These are phyloP conservation scores for Ophiosphaerella herpotricha DNA, from an alignment of 2,329 filamentous ascomycete genomes.

Conservation along the genomic window DNA sequence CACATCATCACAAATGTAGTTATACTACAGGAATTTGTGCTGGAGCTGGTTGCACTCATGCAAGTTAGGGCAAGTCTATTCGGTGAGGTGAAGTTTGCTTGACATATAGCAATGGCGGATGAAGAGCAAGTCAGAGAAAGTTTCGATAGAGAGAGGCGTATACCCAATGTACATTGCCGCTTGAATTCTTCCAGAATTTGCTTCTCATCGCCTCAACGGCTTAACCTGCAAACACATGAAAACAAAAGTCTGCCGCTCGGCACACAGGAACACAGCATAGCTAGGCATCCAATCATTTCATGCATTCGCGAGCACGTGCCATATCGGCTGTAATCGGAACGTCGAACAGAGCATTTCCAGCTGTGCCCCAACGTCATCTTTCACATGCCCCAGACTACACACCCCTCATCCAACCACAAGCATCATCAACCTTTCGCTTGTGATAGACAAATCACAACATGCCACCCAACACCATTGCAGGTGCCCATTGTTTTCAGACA, in stretches of 20 bases:
- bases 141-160: constrained; percentile 2
- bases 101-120: constrained; percentile 7
- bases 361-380: constrained; percentile 37
- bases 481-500: background rate
- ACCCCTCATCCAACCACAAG: background rate
- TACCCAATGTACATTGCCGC: constrained; percentile 15
- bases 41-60: constrained; percentile 55
- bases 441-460: constrained; percentile 11
- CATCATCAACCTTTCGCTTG: constrained; percentile 18
- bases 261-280: background rate
- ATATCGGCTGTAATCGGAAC: constrained; percentile 22
- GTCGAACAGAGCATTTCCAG: constrained; percentile 28
- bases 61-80: constrained; percentile 55
- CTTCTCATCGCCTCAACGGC: too few relatives aligned
- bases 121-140: background rate
- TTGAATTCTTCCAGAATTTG: too few relatives aligned
- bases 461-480: background rate
- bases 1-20: constrained; percentile 58
- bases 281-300: constrained; percentile 6
- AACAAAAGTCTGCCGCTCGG: background rate
- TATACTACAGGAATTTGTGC: constrained; percentile 55
- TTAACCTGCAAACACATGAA: too few relatives aligned
- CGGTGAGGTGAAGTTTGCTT: constrained; percentile 51
- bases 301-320: constrained; percentile 25
- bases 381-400: constrained; percentile 30